A percentile compares a stretch with the other conserved stretches of the same genome.
These are phyloP conservation scores for Ilyonectria robusta DNA, from an alignment of 2,329 filamentous ascomycete genomes.

Conservation along the genomic window DNA sequence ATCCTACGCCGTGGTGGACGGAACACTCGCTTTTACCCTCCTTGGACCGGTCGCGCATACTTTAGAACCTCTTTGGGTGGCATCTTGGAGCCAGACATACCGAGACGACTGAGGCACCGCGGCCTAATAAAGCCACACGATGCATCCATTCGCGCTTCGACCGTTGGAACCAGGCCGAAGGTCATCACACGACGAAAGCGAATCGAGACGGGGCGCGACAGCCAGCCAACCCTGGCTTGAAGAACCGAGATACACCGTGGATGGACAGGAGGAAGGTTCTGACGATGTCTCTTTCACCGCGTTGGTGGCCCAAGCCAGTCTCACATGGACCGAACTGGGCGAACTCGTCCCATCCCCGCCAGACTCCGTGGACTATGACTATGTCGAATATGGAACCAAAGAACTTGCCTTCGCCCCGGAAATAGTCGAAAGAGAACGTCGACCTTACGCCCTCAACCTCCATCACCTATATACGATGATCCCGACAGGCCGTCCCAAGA, in stretches of 20 bases:
- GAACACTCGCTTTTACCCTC: constrained; percentile 7
- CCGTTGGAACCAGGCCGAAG: too few species aligned
- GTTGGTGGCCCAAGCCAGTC: not conserved
- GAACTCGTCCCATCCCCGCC: not conserved
- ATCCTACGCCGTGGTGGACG: constrained; percentile 4
- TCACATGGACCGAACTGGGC: not conserved
- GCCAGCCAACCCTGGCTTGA: not conserved
- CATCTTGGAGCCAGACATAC: not conserved
- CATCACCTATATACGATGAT: constrained; percentile 8
- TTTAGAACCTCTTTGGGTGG: not conserved
- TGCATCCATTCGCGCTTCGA: constrained; percentile 4
- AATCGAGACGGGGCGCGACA: not conserved
- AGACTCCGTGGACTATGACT: not conserved
- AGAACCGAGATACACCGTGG: not conserved
- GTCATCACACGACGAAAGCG: not conserved
- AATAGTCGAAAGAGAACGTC: constrained; percentile 12
- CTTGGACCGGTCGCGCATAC: constrained; percentile 17
- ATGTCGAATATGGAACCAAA: not conserved
- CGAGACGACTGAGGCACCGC: not conserved
- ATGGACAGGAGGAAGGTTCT: not conserved
- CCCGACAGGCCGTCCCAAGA: not conserved
- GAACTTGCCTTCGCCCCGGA: not conserved
- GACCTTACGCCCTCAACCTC: constrained; percentile 9
- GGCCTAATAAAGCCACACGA: constrained; percentile 7
- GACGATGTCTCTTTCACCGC: not conserved